Conservation (phyloP, 768 basidiomycete genomes). For the Mycena crocata region DNA sequence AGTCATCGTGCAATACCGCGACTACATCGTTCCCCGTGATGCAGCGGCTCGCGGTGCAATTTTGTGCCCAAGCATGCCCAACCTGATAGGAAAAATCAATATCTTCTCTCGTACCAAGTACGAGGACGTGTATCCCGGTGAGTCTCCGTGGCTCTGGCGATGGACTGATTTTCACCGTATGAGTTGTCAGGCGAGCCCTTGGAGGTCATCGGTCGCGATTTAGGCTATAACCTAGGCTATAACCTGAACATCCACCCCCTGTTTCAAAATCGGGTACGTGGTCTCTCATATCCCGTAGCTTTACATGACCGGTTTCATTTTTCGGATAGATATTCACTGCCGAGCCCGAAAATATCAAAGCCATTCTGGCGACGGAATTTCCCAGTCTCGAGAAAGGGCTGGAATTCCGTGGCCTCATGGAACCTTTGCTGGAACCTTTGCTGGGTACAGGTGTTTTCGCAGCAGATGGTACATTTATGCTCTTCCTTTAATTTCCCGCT, state of each 20-base stretch:
- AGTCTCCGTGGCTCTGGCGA: neutral
- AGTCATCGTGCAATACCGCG: slow-evolving; percentile 12
- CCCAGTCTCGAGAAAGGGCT: slow-evolving; percentile 58
- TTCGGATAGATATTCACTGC: slow-evolving; percentile 56
- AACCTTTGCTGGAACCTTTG: too few relatives aligned
- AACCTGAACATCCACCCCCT: slow-evolving; percentile 16
- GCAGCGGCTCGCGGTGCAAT: slow-evolving; percentile 21
- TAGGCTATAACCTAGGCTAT: neutral
- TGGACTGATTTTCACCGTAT: neutral
- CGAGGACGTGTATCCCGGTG: slow-evolving; percentile 27
- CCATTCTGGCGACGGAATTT: slow-evolving; percentile 60
- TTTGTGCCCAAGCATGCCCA: neutral
- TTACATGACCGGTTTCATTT: too few relatives aligned
- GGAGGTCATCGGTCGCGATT: neutral
- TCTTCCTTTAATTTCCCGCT: too few relatives aligned
- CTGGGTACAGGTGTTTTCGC: slow-evolving; percentile 73
- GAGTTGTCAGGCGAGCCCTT: slow-evolving; percentile 5
- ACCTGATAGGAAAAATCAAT: slow-evolving; percentile 15
- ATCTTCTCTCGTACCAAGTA: slow-evolving; percentile 17
- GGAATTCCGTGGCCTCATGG: slow-evolving; percentile 10
- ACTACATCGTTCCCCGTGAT: slow-evolving; percentile 4
- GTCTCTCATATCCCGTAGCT: too few relatives aligned
- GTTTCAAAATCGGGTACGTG: slow-evolving; percentile 25
- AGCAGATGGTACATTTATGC: slow-evolving; percentile 60
- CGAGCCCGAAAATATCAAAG: slow-evolving; percentile 63